These are phyloP conservation scores for Schwanniomyces pseudopolymorphus DNA, from an alignment of 805 yeast species.

Conservation along the genomic window DNA sequence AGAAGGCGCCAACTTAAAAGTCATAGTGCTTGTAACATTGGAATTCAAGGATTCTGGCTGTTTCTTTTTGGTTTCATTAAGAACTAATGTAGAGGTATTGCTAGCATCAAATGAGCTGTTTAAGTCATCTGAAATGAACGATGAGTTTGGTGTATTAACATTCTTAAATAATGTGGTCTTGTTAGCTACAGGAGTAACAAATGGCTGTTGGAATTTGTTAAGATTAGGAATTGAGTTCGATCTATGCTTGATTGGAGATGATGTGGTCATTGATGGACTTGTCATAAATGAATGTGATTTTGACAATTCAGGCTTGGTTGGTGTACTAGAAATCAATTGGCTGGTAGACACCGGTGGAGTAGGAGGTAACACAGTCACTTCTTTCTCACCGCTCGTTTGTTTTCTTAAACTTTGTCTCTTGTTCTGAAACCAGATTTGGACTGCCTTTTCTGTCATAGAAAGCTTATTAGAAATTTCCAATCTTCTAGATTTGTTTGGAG, in stretches of 20 bases:
- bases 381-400: slow-evolving; percentile 35
- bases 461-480: slow-evolving; percentile 76
- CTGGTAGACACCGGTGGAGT: slow-evolving; percentile 24
- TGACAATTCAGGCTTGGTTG: slow-evolving; percentile 17
- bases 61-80: slow-evolving; percentile 30
- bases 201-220: slow-evolving; percentile 1
- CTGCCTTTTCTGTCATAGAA: slow-evolving; percentile 95
- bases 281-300: slow-evolving; percentile 24
- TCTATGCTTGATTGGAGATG: slow-evolving; percentile 20
- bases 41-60: slow-evolving; percentile 33
- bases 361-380: slow-evolving; percentile 45
- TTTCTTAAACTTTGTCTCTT: slow-evolving; percentile 80
- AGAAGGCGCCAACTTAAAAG: slow-evolving; percentile 33
- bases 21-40: slow-evolving; percentile 28
- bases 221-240: slow-evolving; percentile 10
- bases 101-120: slow-evolving; percentile 17
- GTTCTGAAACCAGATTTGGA: slow-evolving; percentile 98
- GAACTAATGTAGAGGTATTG: slow-evolving; percentile 15
- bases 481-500: slow-evolving; percentile 79
- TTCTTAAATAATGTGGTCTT: slow-evolving; percentile 2
- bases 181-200: slow-evolving; percentile 5
- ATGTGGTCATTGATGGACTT: slow-evolving; percentile 11
- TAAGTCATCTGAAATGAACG: slow-evolving; percentile 11
- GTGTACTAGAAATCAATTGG: slow-evolving; percentile 22
- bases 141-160: slow-evolving; percentile 8